phyloP scores from a whole-genome alignment of 1,139 yeast genomes.

The Lodderomyces jiufengensis region DNA sequence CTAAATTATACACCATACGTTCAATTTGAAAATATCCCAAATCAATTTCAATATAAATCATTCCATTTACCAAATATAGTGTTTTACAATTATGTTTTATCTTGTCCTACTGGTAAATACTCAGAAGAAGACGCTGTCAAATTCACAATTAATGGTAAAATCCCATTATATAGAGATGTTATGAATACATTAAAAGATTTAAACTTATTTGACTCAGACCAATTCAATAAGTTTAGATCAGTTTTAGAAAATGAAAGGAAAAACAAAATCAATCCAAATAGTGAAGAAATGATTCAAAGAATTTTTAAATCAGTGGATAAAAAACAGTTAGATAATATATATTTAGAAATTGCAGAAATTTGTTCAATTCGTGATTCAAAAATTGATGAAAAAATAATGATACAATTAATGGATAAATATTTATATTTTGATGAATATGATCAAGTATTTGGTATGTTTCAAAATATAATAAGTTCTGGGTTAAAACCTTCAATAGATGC shows the following conservation, averaged over 20 bases:
- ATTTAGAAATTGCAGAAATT: slow-evolving; percentile 23
- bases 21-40: not conserved
- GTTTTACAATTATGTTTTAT: slow-evolving; percentile 33
- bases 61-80: slow-evolving; percentile 25
- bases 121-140: slow-evolving; percentile 25
- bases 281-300: slow-evolving; percentile 20
- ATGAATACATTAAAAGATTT: slow-evolving; percentile 15
- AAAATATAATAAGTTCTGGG: slow-evolving; percentile 28
- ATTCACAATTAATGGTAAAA: slow-evolving; percentile 26
- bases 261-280: slow-evolving; percentile 34
- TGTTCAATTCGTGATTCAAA: slow-evolving; percentile 22
- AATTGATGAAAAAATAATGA: slow-evolving; percentile 29
- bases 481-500: slow-evolving; percentile 25
- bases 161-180: slow-evolving; percentile 24
- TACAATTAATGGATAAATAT: slow-evolving; percentile 34
- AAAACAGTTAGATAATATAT: slow-evolving; percentile 20
- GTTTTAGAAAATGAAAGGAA: slow-evolving; percentile 3
- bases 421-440: slow-evolving; percentile 27
- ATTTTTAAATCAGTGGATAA: slow-evolving; percentile 24
- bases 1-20: not conserved
- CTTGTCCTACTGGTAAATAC: slow-evolving; percentile 25
- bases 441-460: slow-evolving; percentile 34
- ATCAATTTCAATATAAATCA: slow-evolving; percentile 10
- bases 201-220: slow-evolving; percentile 6
- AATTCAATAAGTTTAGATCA: slow-evolving; percentile 5